These are phyloP conservation scores for Eleusine indica DNA, from an alignment of 176 grass and related monocot species.

Conservation along the genomic window DNA sequence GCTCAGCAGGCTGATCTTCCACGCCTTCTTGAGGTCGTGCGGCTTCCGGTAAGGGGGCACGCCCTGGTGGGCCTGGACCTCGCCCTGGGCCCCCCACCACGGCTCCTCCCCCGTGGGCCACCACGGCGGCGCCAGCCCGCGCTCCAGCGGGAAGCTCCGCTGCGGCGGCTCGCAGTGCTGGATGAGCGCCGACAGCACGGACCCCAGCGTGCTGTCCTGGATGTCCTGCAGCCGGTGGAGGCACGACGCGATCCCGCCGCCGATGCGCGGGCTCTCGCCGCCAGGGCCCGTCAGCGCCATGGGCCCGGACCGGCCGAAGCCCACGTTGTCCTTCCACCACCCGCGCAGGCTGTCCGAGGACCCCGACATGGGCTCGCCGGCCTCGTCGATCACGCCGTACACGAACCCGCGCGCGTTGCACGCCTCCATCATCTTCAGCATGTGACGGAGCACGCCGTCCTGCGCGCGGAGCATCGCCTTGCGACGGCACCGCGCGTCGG, in stretches of 20 bases:
- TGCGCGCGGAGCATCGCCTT: conserved; percentile 66
- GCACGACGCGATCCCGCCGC: conserved; percentile 3
- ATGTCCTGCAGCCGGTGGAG: conserved; percentile 56
- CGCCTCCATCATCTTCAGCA: conserved; percentile 80
- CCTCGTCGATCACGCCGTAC: conserved; percentile 72
- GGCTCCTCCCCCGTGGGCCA: conserved; percentile 73
- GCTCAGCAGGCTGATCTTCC: conserved; percentile 71
- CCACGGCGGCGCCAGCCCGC: conserved; percentile 59
- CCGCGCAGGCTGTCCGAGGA: conserved; percentile 69
- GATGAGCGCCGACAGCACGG: conserved; percentile 71
- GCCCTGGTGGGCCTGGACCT: conserved; percentile 53
- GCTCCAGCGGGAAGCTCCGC: conserved; percentile 66
- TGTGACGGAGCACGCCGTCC: conserved; percentile 69
- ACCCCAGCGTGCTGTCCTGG: conserved; percentile 68
- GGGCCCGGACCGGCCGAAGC: conserved; percentile 65
- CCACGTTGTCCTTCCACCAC: conserved; percentile 77
- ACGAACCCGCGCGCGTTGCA: conserved; percentile 87
- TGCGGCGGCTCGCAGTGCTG: conserved; percentile 77
- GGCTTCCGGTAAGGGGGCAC: conserved; percentile 80
- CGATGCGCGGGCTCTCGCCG: not conserved
- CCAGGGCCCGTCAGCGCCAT: conserved; percentile 16
- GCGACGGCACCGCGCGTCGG: conserved; percentile 44
- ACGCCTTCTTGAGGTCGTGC: conserved; percentile 84
- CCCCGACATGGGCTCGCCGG: conserved; percentile 60
- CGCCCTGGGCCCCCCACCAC: conserved; percentile 76